Evolutionary conservation across 2,329 filamentous ascomycete genomes (phyloP).

Genomic region (Diaporthe sp.): DNA sequence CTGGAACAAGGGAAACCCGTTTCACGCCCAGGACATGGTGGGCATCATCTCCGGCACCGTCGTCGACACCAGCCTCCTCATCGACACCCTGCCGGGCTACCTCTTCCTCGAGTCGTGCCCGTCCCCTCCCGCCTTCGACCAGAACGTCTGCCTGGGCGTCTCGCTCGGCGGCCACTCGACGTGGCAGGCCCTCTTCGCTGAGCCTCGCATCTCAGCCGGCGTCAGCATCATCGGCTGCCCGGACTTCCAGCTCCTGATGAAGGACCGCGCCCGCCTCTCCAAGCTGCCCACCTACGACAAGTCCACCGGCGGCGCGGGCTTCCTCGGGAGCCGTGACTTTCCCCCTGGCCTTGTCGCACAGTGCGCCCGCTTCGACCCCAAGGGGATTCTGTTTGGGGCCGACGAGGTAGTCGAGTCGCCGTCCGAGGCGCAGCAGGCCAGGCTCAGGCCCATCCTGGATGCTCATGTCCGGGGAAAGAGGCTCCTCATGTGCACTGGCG

Average conservation of each 20-base stretch:
- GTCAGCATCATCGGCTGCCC: constrained; percentile 90
- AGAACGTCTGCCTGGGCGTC: constrained; percentile 84
- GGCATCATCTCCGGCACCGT: constrained; percentile 80
- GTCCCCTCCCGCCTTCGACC: constrained; percentile 58
- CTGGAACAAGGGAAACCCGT: constrained; percentile 84
- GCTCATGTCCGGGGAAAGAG: constrained; percentile 71
- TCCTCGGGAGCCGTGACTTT: constrained; percentile 85
- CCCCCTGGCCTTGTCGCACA: constrained; percentile 76
- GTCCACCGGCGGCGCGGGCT: constrained; percentile 69
- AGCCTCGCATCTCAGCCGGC: constrained; percentile 82
- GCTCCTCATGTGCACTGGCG: constrained; percentile 76
- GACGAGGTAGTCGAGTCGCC: constrained; percentile 50
- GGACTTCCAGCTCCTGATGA: constrained; percentile 84
- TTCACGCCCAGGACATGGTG: constrained; percentile 95
- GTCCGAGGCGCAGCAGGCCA: constrained; percentile 56
- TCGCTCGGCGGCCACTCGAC: constrained; percentile 89
- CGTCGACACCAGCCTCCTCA: constrained; percentile 79
- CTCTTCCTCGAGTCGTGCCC: constrained; percentile 68
- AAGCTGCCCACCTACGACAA: constrained; percentile 73
- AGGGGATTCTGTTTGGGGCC: constrained; percentile 77
- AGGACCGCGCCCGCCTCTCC: constrained; percentile 80
- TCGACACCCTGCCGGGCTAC: constrained; percentile 84
- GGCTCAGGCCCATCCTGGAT: constrained; percentile 62
- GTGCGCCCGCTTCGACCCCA: constrained; percentile 79
- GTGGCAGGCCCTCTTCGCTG: constrained; percentile 86